Conservation (phyloP, 805 yeast genomes). For the Candida silvatica region DNA sequence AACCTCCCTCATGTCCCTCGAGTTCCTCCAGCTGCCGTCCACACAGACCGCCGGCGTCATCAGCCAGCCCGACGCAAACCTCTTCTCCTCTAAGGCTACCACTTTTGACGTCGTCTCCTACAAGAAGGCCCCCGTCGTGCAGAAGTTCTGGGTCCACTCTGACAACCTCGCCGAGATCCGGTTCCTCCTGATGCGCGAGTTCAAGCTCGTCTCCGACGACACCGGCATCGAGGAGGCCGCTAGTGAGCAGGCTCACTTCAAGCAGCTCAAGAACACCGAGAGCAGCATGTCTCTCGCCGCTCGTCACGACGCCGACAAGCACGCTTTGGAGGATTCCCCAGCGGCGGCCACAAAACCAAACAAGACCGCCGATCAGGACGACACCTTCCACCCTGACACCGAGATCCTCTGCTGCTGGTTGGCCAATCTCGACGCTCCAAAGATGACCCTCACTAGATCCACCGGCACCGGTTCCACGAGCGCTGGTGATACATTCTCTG, state of each 20-base stretch:
- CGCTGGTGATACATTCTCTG: background rate
- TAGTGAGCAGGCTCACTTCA: background rate
- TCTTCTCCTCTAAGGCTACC: slow-evolving; percentile 16
- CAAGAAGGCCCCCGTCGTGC: slow-evolving; percentile 27
- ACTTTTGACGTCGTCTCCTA: slow-evolving; percentile 29
- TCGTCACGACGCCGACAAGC: background rate
- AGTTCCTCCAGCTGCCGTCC: slow-evolving; percentile 14
- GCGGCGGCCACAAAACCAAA: background rate
- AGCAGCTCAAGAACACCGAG: slow-evolving; percentile 11
- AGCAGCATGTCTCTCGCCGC: slow-evolving; percentile 9
- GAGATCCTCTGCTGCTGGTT: slow-evolving; percentile 21
- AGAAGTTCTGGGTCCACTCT: slow-evolving; percentile 46
- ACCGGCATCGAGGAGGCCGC: slow-evolving; percentile 16
- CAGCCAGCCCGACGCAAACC: slow-evolving; percentile 4
- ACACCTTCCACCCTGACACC: slow-evolving; percentile 22
- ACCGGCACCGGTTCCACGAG: background rate
- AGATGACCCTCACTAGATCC: slow-evolving; percentile 10
- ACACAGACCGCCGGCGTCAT: slow-evolving; percentile 4
- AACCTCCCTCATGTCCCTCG: slow-evolving; percentile 10
- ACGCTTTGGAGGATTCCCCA: background rate
- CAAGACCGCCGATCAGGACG: slow-evolving; percentile 1
- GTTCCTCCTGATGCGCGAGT: slow-evolving; percentile 35
- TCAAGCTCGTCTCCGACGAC: slow-evolving; percentile 28
- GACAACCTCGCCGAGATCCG: slow-evolving; percentile 51
- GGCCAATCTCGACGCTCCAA: slow-evolving; percentile 18